Evolutionary conservation across 2,329 filamentous ascomycete species (phyloP).

Genomic region (Xylaria sp.): DNA sequence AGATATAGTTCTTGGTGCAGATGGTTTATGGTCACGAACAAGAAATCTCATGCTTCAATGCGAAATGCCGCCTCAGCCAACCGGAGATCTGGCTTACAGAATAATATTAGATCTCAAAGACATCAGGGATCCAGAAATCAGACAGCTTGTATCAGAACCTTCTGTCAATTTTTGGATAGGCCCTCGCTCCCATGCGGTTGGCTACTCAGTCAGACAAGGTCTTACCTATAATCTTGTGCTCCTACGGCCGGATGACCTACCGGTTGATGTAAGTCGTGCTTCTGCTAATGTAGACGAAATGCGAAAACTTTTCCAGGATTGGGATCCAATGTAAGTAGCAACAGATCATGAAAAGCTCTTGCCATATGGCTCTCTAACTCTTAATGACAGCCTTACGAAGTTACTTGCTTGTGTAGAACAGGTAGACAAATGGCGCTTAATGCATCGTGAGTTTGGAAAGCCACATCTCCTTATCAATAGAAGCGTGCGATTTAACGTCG

Average conservation of each 20-base stretch:
- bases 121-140: constrained; percentile 59
- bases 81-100: constrained; percentile 67
- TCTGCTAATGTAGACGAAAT: constrained; percentile 41
- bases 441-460: constrained; percentile 36
- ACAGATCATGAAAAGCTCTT: not conserved
- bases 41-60: constrained; percentile 58
- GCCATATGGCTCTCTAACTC: not conserved
- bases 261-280: constrained; percentile 40
- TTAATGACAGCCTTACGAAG: constrained; percentile 28
- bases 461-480: not conserved
- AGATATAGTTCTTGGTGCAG: constrained; percentile 60
- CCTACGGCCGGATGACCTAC: constrained; percentile 58
- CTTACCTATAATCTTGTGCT: constrained; percentile 59
- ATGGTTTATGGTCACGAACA: constrained; percentile 58
- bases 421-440: constrained; percentile 42
- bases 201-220: constrained; percentile 57
- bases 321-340: constrained; percentile 40
- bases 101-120: constrained; percentile 60
- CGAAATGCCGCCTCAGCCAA: constrained; percentile 58
- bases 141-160: constrained; percentile 56
- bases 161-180: constrained; percentile 66
- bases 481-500: not conserved
- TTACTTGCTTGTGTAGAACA: constrained; percentile 36
- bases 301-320: constrained; percentile 39
- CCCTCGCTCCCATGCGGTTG: constrained; percentile 60